These are phyloP conservation scores for Claviceps fusiformis DNA, from an alignment of 2,329 filamentous ascomycete genomes.

Conservation along the genomic window DNA sequence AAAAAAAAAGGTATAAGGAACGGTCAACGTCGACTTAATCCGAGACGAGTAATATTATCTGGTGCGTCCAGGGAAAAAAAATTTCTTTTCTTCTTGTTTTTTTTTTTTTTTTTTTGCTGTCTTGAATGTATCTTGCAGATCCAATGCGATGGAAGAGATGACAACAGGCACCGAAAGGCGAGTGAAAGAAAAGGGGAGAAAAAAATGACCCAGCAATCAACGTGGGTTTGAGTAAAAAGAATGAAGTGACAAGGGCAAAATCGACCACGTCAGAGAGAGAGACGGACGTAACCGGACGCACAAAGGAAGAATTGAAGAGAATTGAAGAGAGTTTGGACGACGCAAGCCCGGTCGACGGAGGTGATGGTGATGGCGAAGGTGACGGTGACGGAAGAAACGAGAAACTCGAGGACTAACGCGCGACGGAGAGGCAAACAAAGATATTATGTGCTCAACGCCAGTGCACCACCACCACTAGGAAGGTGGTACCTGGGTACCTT, in stretches of 20 bases:
- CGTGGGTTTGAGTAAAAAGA: constrained; percentile 4
- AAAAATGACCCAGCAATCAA: constrained; percentile 4
- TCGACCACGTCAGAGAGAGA: constrained; percentile 5
- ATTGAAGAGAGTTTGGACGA: constrained; percentile 11
- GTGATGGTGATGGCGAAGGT: background rate
- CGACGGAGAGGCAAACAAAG: constrained; percentile 1
- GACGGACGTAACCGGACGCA: constrained; percentile 10
- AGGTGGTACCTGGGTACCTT: no score
- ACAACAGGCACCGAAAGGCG: background rate
- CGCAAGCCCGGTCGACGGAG: constrained; percentile 1
- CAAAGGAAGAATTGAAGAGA: constrained; percentile 11
- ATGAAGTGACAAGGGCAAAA: constrained; percentile 1
- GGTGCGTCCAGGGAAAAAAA: background rate
- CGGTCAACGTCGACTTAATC: constrained; percentile 16
- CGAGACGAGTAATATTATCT: background rate
- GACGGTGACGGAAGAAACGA: background rate
- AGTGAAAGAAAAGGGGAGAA: background rate
- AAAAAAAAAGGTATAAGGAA: constrained; percentile 9
- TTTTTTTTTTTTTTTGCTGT: background rate
- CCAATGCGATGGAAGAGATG: background rate
- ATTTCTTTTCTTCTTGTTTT: background rate
- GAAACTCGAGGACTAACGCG: background rate
- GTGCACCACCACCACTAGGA: background rate
- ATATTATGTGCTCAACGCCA: background rate
- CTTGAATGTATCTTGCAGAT: background rate